Evolutionary conservation across 768 basidiomycete species (phyloP), one percentile per base, ranked within the genome.

Genomic region (Cystobasidium tubakii): DNA sequence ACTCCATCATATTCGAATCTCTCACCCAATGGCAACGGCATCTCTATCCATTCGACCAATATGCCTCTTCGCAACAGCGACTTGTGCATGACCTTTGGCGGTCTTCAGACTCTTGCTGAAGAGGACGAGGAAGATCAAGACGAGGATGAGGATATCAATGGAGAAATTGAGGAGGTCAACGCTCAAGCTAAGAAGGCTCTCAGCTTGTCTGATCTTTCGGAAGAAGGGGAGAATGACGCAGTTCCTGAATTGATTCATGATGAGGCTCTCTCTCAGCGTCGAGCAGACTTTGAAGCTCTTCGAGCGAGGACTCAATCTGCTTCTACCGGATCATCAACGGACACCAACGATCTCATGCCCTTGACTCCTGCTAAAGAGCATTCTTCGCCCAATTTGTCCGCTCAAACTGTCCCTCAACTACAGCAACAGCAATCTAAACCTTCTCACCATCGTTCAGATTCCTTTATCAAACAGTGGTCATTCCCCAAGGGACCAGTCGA

Each of bases 381-480:
- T 25, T 64, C 62, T 25, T 53, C 67, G 12, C 46, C 31, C 4
- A 29, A n/a, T 34, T 46, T 62, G 13, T 2, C 29, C 2, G 33
- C 29, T 34, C 57, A 60, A 43, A 1, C 36, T 13, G 25, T 66
- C 1, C 33, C 66, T 23, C 23, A 42, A 34, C 67, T 25, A 7
- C 73, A 55, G 6, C 44, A 53, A n/a, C 74, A 27, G 23, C 50
- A 36, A 39, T 27, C 39, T 34, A 66, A 70, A 46, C 43, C 46
- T 33, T 54, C 10, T 57, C 77, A 66, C 63, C 53, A 33, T 43
- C 54, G 73, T 15, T 63, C 62, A 17, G 74, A 75, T 42, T 73
- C 70, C 15, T 75, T 75, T 55, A 55, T 75, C 31, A 66, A 66
- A 39, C 70, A 73, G 31, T 75, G 75, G 75, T 75, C 75, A n/a